Conservation (phyloP, 2,329 filamentous ascomycete genomes). For the Dactylonectria macrodidyma region DNA sequence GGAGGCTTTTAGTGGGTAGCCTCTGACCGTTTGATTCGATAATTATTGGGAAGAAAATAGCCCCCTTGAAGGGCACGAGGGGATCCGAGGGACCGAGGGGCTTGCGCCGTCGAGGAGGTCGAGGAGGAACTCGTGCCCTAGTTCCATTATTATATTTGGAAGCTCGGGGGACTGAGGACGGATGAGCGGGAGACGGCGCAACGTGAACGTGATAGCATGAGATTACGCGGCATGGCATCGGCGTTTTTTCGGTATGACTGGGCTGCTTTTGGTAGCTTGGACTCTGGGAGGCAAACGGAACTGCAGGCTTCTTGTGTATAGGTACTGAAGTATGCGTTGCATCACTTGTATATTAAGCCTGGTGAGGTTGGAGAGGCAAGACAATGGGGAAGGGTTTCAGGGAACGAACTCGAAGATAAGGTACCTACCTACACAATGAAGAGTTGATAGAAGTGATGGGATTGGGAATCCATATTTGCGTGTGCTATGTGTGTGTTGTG, state of each 20-base stretch:
- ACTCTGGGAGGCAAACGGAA: constrained; percentile 38
- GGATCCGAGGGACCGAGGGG: not conserved
- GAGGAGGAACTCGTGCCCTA: not conserved
- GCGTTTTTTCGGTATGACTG: constrained; percentile 48
- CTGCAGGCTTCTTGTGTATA: constrained; percentile 45
- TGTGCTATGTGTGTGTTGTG: constrained; percentile 9
- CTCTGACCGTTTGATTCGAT: constrained; percentile 38
- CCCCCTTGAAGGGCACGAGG: not conserved
- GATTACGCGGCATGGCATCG: constrained; percentile 55
- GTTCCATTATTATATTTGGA: constrained; percentile 20
- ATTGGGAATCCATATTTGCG: not conserved
- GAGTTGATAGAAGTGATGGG: constrained; percentile 19
- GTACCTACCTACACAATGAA: constrained; percentile 33
- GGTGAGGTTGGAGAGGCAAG: constrained; percentile 20
- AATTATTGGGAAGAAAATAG: constrained; percentile 37
- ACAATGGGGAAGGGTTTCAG: constrained; percentile 16
- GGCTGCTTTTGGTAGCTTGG: constrained; percentile 32
- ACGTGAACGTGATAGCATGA: constrained; percentile 43
- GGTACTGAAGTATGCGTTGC: constrained; percentile 40
- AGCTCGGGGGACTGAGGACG: constrained; percentile 32
- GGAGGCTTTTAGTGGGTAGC: constrained; percentile 41
- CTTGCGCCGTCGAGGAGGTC: constrained; percentile 15
- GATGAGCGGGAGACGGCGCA: constrained; percentile 32
- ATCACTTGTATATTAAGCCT: constrained; percentile 45
- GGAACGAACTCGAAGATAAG: not conserved